Percentiles rank a stretch among this genome's conserved stretches.
Evolutionary conservation across 139 green algal genomes (phyloP).

Genomic region (Volvox africanus): DNA sequence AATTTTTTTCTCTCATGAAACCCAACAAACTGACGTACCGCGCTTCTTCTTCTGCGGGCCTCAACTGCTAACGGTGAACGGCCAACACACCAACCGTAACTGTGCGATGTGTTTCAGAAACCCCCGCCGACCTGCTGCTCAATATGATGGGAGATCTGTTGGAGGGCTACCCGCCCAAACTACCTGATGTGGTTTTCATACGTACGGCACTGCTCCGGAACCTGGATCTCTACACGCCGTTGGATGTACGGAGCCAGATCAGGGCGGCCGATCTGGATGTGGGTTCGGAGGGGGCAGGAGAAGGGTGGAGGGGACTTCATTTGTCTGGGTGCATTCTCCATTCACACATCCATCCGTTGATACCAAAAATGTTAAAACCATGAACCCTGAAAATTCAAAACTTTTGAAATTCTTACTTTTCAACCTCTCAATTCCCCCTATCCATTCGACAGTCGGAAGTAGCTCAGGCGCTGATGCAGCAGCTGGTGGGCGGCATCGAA

Average conservation of each 20-base stretch:
- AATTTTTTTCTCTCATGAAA: not conserved
- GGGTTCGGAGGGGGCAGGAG: not conserved
- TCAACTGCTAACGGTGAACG: not conserved
- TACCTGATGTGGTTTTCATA: slow-evolving; percentile 30
- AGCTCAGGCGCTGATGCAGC: slow-evolving; percentile 7
- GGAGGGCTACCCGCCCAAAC: not conserved
- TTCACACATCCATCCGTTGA: no score
- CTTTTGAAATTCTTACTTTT: no score
- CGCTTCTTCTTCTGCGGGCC: not conserved
- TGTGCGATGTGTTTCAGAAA: not conserved
- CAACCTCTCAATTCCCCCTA: no score
- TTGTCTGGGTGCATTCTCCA: no score
- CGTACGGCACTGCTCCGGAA: slow-evolving; percentile 34
- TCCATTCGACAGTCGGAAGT: slow-evolving; percentile 1
- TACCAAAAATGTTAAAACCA: no score
- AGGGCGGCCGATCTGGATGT: slow-evolving; percentile 14
- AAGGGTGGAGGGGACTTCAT: not conserved
- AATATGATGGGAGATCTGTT: slow-evolving; percentile 23
- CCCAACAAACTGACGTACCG: not conserved
- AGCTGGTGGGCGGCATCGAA: not conserved
- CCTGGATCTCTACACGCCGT: slow-evolving; percentile 37
- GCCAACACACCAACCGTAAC: not conserved
- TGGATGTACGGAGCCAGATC: slow-evolving; percentile 11
- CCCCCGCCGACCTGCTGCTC: slow-evolving; percentile 40
- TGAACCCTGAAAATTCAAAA: no score